Evolutionary conservation across 495 filamentous ascomycete species (phyloP).

Genomic region (Penicillium cinerascens): DNA sequence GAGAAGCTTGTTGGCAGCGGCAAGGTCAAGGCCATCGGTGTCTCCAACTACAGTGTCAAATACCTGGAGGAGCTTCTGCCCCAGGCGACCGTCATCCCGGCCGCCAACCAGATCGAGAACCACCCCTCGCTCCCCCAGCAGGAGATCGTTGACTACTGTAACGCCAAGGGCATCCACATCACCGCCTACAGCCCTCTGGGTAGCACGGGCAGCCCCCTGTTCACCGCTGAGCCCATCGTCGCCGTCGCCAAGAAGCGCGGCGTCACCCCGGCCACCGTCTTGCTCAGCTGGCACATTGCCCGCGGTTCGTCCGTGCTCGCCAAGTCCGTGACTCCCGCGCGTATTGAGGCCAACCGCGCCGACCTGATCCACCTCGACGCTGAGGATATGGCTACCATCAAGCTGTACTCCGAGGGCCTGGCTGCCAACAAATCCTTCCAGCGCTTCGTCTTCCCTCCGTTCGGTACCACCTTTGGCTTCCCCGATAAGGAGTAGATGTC

Average conservation of each 20-base stretch:
- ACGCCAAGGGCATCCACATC: constrained; percentile 67
- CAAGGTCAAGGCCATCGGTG: constrained; percentile 74
- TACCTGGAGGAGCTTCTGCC: constrained; percentile 72
- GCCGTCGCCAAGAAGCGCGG: constrained; percentile 68
- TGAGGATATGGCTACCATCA: constrained; percentile 61
- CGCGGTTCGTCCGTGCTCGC: constrained; percentile 71
- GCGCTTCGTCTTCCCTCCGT: constrained; percentile 75
- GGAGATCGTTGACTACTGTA: constrained; percentile 76
- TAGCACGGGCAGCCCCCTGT: constrained; percentile 70
- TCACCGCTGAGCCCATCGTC: constrained; percentile 63
- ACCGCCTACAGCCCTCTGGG: constrained; percentile 76
- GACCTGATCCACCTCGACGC: constrained; percentile 63
- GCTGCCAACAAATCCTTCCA: constrained; percentile 57
- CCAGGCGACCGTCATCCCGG: constrained; percentile 62
- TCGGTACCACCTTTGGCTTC: constrained; percentile 74
- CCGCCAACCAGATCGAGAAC: constrained; percentile 93
- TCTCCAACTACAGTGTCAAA: constrained; percentile 73
- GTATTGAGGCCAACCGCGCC: constrained; percentile 68
- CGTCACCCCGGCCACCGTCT: constrained; percentile 57
- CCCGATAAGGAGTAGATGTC: constrained; percentile 57
- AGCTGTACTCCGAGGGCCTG: constrained; percentile 56
- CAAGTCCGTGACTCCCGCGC: constrained; percentile 71
- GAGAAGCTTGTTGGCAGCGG: constrained; percentile 65
- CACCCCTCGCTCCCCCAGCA: constrained; percentile 76
- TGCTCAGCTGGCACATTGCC: constrained; percentile 73